Evolutionary conservation across 495 filamentous ascomycete genomes (phyloP).

Genomic region (Penicillium bialowiezense): DNA sequence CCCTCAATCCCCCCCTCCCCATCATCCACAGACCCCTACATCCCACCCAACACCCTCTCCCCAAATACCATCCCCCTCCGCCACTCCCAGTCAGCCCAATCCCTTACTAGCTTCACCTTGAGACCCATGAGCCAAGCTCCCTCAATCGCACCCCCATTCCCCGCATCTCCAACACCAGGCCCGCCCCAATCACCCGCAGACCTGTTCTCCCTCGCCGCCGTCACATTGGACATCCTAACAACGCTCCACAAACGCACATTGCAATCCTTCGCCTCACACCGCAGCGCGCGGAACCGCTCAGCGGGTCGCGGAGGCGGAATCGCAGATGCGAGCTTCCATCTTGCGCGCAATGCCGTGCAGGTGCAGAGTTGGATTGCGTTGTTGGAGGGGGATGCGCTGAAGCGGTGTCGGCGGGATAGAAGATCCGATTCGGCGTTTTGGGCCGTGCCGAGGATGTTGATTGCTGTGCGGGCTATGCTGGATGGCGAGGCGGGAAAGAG

Average conservation of each 20-base stretch:
- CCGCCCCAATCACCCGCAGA: constrained; percentile 27
- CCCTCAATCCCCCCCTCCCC: constrained; percentile 11
- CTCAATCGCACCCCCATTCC: constrained; percentile 6
- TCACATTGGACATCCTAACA: constrained; percentile 71
- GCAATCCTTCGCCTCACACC: constrained; percentile 69
- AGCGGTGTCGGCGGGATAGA: constrained; percentile 35
- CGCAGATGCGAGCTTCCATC: constrained; percentile 78
- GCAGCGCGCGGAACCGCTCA: constrained; percentile 65
- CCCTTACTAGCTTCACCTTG: neutral
- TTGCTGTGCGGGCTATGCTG: constrained; percentile 45
- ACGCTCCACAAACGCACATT: constrained; percentile 71
- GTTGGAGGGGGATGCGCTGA: constrained; percentile 64
- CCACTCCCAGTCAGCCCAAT: constrained; percentile 1
- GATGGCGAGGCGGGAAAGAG: constrained; percentile 34
- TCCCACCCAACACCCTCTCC: constrained; percentile 9
- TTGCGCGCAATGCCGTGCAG: constrained; percentile 64
- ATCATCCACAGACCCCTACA: neutral
- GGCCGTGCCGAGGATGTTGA: constrained; percentile 39
- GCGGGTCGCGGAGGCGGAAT: constrained; percentile 65
- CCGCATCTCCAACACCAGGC: constrained; percentile 5
- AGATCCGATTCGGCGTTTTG: constrained; percentile 47
- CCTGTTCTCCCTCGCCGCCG: constrained; percentile 43
- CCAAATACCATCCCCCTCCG: constrained; percentile 29
- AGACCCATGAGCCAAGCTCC: constrained; percentile 4
- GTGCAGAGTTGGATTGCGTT: constrained; percentile 74